These are phyloP conservation scores for Rosa rugosa DNA, from an alignment of 306 rosid genomes.

Conservation along the genomic window DNA sequence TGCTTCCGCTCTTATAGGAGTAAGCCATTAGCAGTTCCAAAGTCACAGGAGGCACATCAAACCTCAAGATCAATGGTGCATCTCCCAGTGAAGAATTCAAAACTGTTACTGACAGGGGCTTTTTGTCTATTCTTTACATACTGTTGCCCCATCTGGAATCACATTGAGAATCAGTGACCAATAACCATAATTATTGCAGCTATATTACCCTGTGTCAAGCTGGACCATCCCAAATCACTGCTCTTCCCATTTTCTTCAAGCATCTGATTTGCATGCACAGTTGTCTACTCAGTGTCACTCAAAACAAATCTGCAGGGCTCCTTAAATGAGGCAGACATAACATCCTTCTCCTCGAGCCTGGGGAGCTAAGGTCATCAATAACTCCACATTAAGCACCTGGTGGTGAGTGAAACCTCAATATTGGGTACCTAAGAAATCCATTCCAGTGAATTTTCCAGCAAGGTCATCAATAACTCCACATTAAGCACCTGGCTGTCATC, in stretches of 20 bases:
- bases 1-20: neutral
- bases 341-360: neutral
- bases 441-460: neutral
- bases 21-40: too few species aligned
- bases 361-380: too few species aligned
- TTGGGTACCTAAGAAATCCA: neutral
- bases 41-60: neutral
- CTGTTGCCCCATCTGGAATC: neutral
- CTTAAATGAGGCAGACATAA: neutral
- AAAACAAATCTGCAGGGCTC: neutral
- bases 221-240: neutral
- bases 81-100: neutral
- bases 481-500: too few species aligned
- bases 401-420: too few species aligned
- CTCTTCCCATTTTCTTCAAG: too few species aligned
- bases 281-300: neutral
- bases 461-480: too few species aligned
- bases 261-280: too few species aligned
- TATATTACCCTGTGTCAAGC: neutral
- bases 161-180: neutral
- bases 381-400: too few species aligned
- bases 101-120: neutral
- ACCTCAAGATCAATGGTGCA: neutral
- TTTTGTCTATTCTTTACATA: too few species aligned
- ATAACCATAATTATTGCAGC: neutral